These are phyloP conservation scores for Corylus avellana DNA, from an alignment of 306 rosid genomes.

Conservation along the genomic window DNA sequence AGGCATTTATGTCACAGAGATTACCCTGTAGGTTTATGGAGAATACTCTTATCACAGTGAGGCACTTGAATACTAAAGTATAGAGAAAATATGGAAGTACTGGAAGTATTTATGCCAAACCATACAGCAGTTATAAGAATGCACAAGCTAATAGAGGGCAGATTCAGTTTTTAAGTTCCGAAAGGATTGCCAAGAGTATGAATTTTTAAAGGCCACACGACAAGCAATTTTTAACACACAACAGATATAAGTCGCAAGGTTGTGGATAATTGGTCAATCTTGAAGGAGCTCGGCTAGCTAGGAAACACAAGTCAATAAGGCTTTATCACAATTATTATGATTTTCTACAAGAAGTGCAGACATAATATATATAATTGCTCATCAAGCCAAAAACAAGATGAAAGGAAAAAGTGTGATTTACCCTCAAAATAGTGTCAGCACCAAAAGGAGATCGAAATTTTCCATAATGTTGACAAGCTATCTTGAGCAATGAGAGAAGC, in stretches of 20 bases:
- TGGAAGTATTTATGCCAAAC: neutral
- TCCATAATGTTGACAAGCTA: slow-evolving; percentile 89
- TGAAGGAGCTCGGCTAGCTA: neutral
- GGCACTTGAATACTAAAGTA: neutral
- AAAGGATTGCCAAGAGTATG: neutral
- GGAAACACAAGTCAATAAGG: neutral
- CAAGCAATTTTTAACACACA: neutral
- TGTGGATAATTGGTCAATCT: slow-evolving; percentile 5
- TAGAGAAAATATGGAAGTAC: neutral
- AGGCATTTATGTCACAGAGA: neutral
- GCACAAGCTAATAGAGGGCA: neutral
- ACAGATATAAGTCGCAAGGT: neutral
- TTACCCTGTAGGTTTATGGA: neutral
- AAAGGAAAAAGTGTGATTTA: slow-evolving; percentile 38
- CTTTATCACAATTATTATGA: neutral
- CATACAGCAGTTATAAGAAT: neutral
- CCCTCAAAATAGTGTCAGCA: slow-evolving; percentile 58
- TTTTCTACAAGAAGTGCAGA: neutral
- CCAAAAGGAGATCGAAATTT: slow-evolving; percentile 94
- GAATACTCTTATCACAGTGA: neutral
- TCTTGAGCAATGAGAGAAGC: slow-evolving; percentile 87
- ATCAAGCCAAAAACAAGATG: slow-evolving; percentile 5
- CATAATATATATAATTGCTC: neutral
- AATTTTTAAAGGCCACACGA: neutral
- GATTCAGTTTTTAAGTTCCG: neutral